Evolutionary conservation across 768 basidiomycete species (phyloP).

Genomic region (Lactifluus rugatus): DNA sequence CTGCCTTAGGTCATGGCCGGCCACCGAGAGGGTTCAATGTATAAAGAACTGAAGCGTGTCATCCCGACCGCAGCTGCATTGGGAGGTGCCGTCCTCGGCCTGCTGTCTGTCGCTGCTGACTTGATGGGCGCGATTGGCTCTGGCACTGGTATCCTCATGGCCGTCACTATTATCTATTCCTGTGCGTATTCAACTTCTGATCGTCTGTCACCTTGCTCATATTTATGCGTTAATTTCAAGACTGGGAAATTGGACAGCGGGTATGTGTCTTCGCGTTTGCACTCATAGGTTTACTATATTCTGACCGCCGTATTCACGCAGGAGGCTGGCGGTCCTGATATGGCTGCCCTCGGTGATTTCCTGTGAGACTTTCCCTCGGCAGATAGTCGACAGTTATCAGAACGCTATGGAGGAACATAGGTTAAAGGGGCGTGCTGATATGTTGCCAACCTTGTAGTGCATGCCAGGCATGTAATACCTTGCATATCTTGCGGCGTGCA

Average conservation of each 20-base stretch:
- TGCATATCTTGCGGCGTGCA: neutral
- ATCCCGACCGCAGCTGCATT: conserved; percentile 97
- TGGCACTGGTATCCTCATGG: conserved; percentile 95
- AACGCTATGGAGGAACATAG: neutral
- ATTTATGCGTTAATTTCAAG: conserved; percentile 29
- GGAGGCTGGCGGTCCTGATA: conserved; percentile 76
- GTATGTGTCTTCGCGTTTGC: conserved; percentile 23
- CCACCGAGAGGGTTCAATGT: conserved; percentile 96
- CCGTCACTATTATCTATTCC: conserved; percentile 94
- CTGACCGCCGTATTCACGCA: conserved; percentile 20
- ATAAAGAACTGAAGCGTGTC: conserved; percentile 97
- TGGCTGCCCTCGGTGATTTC: conserved; percentile 71
- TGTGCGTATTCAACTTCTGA: conserved; percentile 23
- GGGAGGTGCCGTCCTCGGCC: conserved; percentile 92
- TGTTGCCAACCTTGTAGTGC: neutral
- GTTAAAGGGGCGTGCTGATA: neutral
- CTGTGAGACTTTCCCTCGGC: conserved; percentile 33
- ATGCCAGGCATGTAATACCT: neutral
- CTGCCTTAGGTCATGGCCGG: conserved; percentile 54
- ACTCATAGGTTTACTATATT: neutral
- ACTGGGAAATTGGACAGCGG: conserved; percentile 93
- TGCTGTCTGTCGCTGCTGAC: conserved; percentile 86
- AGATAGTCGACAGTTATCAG: neutral
- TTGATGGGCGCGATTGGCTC: conserved; percentile 94
- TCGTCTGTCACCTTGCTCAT: neutral